These are phyloP conservation scores for Poa annua DNA, from an alignment of 176 grass and related monocot species.

Conservation along the genomic window DNA sequence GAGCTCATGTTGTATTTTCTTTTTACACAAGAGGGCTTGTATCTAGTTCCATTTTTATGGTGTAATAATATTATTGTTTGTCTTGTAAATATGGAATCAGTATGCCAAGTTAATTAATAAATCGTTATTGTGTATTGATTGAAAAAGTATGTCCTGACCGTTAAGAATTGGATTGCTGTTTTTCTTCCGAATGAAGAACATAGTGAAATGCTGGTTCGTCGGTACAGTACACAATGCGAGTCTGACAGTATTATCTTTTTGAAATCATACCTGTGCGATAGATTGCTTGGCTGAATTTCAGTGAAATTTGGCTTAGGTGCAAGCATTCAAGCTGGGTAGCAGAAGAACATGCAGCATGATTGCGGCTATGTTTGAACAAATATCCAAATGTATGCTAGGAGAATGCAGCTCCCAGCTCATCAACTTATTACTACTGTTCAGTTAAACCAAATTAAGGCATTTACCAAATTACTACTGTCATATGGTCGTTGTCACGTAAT, in stretches of 20 bases:
- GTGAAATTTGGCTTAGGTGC: neutral
- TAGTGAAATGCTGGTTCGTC: neutral
- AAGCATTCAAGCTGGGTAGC: neutral
- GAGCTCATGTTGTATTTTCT: constrained; percentile 44
- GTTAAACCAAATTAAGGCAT: too few species aligned
- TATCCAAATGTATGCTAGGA: neutral
- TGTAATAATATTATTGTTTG: constrained; percentile 3
- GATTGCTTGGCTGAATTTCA: neutral
- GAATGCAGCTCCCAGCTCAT: too few species aligned
- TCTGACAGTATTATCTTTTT: neutral
- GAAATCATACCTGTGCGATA: neutral
- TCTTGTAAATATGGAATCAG: constrained; percentile 40
- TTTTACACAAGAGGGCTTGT: constrained; percentile 21
- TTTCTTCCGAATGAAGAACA: neutral
- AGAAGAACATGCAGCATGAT: neutral
- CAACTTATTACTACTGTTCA: too few species aligned
- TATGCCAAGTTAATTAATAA: constrained; percentile 6
- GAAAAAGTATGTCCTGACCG: neutral
- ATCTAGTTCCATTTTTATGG: constrained; percentile 1
- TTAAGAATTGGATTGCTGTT: neutral
- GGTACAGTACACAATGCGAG: neutral
- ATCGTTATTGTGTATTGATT: neutral
- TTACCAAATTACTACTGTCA: too few species aligned
- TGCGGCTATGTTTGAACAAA: neutral
- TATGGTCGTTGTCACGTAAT: too few species aligned